Evolutionary conservation across 2,329 filamentous ascomycete genomes (phyloP).

Genomic region (Beauveria australis): DNA sequence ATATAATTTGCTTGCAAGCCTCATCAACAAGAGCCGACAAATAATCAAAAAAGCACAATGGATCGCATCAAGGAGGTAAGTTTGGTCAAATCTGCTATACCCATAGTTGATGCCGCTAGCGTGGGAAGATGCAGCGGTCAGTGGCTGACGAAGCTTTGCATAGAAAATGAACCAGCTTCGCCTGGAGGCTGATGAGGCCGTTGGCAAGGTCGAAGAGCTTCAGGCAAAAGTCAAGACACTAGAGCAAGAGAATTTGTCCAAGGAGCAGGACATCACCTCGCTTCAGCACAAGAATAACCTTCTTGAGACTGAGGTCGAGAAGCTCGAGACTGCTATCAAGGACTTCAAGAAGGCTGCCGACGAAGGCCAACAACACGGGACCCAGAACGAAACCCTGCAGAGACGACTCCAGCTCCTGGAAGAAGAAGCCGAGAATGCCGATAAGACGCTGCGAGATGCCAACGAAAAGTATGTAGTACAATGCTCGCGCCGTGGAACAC

Average conservation of each 20-base stretch:
- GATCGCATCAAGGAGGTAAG: constrained; percentile 86
- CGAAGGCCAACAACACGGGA: constrained; percentile 73
- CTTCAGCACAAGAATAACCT: constrained; percentile 91
- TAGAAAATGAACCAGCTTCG: constrained; percentile 95
- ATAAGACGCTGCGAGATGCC: constrained; percentile 91
- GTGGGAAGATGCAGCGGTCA: constrained; percentile 7
- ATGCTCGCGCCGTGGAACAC: neutral
- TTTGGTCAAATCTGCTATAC: constrained; percentile 16
- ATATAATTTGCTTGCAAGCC: neutral
- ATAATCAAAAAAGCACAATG: constrained; percentile 44
- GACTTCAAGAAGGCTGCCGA: constrained; percentile 81
- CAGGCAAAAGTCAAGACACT: constrained; percentile 78
- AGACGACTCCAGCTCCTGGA: constrained; percentile 92
- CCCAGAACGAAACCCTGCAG: constrained; percentile 85
- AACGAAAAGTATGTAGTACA: constrained; percentile 82
- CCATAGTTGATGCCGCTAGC: neutral
- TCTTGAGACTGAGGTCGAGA: constrained; percentile 85
- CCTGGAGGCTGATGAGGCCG: constrained; percentile 81
- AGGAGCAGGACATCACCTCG: constrained; percentile 97
- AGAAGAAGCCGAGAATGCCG: constrained; percentile 94
- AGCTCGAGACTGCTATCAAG: constrained; percentile 75
- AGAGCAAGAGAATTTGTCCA: constrained; percentile 90
- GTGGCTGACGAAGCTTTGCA: constrained; percentile 18
- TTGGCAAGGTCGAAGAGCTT: constrained; percentile 77
- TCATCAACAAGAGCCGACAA: constrained; percentile 13